Conservation (phyloP, 306 rosid species). For the Erythrophleum fordii region DNA sequence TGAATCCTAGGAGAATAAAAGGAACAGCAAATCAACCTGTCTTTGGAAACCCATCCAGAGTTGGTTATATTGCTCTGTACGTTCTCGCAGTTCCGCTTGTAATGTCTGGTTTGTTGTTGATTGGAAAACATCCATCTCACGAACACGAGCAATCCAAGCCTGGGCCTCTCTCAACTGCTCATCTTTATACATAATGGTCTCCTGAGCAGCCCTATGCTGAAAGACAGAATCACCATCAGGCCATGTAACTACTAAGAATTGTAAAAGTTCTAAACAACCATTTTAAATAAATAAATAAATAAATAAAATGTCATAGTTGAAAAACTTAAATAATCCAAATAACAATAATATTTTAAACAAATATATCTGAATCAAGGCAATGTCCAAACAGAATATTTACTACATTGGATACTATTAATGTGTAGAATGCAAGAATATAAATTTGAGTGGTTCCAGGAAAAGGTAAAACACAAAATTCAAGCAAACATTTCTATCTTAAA, state of each 20-base stretch:
- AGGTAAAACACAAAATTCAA: slow-evolving; percentile 10
- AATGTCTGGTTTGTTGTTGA: slow-evolving; percentile 79
- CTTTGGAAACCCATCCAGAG: slow-evolving; percentile 95
- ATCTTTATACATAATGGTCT: slow-evolving; percentile 81
- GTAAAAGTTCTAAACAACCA: background rate
- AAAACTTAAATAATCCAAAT: background rate
- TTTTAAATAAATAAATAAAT: background rate
- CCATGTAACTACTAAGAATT: slow-evolving; percentile 12
- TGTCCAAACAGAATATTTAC: background rate
- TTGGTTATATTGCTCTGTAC: slow-evolving; percentile 91
- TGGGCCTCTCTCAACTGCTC: slow-evolving; percentile 94
- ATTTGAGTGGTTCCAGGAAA: background rate
- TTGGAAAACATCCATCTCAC: slow-evolving; percentile 92
- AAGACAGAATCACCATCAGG: slow-evolving; percentile 43
- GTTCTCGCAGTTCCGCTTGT: slow-evolving; percentile 93
- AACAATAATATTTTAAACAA: background rate
- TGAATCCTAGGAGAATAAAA: background rate
- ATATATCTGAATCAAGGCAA: background rate
- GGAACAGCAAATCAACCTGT: slow-evolving; percentile 65
- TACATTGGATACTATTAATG: background rate
- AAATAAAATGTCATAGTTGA: background rate
- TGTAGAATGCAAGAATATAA: background rate
- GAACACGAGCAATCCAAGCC: slow-evolving; percentile 90
- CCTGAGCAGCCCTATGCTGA: slow-evolving; percentile 97
- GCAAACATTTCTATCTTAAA: background rate